Evolutionary conservation across 2,329 filamentous ascomycete species (phyloP).

Genomic region (Cladobotryum mycophilum): DNA sequence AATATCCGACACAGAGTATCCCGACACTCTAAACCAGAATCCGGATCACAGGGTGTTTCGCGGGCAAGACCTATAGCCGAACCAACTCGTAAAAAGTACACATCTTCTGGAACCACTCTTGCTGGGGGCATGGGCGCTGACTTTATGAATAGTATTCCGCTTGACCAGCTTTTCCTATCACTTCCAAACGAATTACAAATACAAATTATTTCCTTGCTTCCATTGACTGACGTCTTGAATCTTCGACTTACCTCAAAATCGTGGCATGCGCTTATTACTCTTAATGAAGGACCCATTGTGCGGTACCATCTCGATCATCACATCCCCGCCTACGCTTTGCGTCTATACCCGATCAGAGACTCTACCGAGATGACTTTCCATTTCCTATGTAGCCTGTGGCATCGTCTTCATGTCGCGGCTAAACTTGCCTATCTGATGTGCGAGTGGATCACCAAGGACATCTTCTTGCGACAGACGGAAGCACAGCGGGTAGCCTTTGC

Average conservation of each 20-base stretch:
- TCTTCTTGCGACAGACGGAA: conserved; percentile 54
- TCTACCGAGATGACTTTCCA: conserved; percentile 47
- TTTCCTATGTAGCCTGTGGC: conserved; percentile 59
- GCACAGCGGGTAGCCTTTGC: conserved; percentile 51
- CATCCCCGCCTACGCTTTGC: conserved; percentile 53
- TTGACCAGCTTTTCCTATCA: conserved; percentile 51
- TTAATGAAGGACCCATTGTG: conserved; percentile 56
- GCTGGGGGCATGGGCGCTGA: conserved; percentile 14
- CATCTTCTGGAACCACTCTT: not conserved
- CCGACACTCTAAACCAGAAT: conserved; percentile 27
- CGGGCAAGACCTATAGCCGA: conserved; percentile 20
- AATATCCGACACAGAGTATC: conserved; percentile 34
- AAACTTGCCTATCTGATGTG: conserved; percentile 58
- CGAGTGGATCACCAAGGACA: conserved; percentile 59
- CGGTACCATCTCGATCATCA: conserved; percentile 55
- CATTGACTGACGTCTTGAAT: conserved; percentile 54
- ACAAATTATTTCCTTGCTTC: conserved; percentile 54
- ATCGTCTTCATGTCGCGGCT: conserved; percentile 57
- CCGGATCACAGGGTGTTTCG: conserved; percentile 10
- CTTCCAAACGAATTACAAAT: conserved; percentile 58
- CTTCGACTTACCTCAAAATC: conserved; percentile 52
- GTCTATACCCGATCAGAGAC: conserved; percentile 51
- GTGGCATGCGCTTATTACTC: conserved; percentile 53
- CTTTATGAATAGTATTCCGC: conserved; percentile 33
- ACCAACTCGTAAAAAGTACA: conserved; percentile 28